Evolutionary conservation across 2,329 filamentous ascomycete species (phyloP).

Genomic region (Phialophora chinensis): DNA sequence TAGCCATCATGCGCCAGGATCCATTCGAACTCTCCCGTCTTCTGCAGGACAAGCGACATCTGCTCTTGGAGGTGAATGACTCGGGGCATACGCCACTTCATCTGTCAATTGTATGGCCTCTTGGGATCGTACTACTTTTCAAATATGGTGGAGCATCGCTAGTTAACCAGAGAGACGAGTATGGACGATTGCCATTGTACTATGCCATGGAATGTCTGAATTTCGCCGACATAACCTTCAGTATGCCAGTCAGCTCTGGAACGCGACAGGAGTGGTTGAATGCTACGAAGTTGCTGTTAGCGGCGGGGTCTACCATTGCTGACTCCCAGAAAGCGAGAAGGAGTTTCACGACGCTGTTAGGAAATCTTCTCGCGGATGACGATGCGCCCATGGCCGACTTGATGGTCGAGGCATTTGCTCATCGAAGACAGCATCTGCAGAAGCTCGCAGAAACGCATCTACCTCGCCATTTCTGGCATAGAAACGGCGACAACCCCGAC

Average conservation of each 20-base stretch:
- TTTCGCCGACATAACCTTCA: fast-evolving
- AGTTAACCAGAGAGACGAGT: neutral
- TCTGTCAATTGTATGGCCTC: conserved; percentile 7
- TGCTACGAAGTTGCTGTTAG: conserved; percentile 4
- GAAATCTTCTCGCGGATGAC: neutral
- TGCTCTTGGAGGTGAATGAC: neutral
- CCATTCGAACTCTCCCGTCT: conserved; percentile 1
- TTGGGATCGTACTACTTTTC: conserved; percentile 6
- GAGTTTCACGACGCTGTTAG: neutral
- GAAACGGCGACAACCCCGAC: neutral
- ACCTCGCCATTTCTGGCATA: neutral
- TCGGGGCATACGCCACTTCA: conserved; percentile 9
- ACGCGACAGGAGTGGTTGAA: neutral
- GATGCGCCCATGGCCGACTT: neutral
- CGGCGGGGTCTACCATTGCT: conserved; percentile 1
- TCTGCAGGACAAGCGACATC: neutral
- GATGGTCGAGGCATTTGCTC: neutral
- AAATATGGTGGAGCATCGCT: conserved; percentile 5
- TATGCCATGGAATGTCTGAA: neutral
- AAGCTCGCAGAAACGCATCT: conserved; percentile 6
- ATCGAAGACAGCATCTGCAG: conserved; percentile 12
- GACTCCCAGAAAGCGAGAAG: neutral
- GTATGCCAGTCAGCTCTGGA: no score
- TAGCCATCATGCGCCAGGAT: neutral
- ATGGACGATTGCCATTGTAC: neutral